Percentiles rank a stretch among this genome's conserved stretches.
phyloP scores from a whole-genome alignment of 1,139 yeast species.

The Casaregolazyma suthepensis region DNA sequence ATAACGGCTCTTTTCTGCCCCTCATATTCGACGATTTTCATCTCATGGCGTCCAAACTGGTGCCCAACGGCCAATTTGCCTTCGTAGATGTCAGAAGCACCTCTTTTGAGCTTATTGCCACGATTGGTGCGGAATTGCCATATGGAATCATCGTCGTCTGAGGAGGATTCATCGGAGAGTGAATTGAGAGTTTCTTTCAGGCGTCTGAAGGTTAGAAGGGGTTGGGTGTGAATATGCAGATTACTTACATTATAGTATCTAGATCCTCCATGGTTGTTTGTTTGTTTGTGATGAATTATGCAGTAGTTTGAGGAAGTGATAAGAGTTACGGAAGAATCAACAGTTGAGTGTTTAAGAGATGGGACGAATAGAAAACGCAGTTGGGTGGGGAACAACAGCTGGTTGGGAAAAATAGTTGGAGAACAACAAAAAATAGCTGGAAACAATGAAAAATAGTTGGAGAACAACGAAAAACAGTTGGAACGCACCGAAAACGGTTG shows the following conservation, averaged over 20 bases:
- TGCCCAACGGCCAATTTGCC: conserved; percentile 35
- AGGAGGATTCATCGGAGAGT: conserved; percentile 22
- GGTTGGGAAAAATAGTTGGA: too few species aligned
- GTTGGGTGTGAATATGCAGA: not conserved
- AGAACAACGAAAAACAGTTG: too few species aligned
- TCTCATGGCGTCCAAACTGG: conserved; percentile 19
- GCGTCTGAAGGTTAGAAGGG: conserved; percentile 10
- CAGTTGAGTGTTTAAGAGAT: too few species aligned
- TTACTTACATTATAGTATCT: conserved; percentile 12
- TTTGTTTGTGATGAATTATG: not conserved
- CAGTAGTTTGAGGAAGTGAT: too few species aligned
- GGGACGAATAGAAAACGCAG: too few species aligned
- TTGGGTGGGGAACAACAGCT: too few species aligned
- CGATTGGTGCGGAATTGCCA: conserved; percentile 41
- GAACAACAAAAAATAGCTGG: too few species aligned
- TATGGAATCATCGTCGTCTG: conserved; percentile 21
- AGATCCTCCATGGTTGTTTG: conserved; percentile 6
- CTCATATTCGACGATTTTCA: conserved; percentile 32
- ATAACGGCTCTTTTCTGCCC: conserved; percentile 33
- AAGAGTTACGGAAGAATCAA: too few species aligned
- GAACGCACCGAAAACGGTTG: too few species aligned
- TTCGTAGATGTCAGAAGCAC: conserved; percentile 38
- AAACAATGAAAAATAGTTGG: too few species aligned
- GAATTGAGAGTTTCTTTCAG: conserved; percentile 17
- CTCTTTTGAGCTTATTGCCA: conserved; percentile 53